Percentiles rank a stretch among this genome's conserved stretches.
Evolutionary conservation across 345 rosid genomes (phyloP).

Genomic region (sweet orange (Citrus sinensis)): DNA sequence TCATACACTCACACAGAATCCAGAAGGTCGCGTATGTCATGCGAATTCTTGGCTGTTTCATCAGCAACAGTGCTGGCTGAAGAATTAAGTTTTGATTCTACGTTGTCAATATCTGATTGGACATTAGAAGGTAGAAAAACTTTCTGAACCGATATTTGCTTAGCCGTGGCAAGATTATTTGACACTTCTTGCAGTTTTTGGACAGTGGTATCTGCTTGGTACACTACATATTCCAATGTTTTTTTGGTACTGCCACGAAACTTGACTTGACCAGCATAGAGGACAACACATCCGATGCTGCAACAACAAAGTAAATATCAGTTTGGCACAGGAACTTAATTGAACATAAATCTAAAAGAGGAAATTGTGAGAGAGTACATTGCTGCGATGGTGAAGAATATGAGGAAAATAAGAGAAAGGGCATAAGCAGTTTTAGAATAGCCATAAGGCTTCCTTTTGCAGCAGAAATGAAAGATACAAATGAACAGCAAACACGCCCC

Average conservation of each 20-base stretch:
- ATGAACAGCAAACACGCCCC: slow-evolving; percentile 56
- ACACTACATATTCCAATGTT: slow-evolving; percentile 70
- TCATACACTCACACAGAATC: slow-evolving; percentile 59
- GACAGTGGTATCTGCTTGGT: slow-evolving; percentile 63
- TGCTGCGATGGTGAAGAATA: slow-evolving; percentile 63
- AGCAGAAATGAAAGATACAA: slow-evolving; percentile 48
- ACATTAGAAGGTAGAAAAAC: slow-evolving; percentile 70
- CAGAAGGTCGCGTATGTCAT: slow-evolving; percentile 56
- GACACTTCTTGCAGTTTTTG: slow-evolving; percentile 64
- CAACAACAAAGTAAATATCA: slow-evolving; percentile 15
- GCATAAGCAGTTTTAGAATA: slow-evolving; percentile 59
- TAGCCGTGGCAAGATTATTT: slow-evolving; percentile 64
- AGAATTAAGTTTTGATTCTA: slow-evolving; percentile 53
- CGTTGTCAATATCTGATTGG: slow-evolving; percentile 83
- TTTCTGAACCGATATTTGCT: slow-evolving; percentile 62
- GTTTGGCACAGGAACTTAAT: neutral
- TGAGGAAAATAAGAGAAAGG: slow-evolving; percentile 65
- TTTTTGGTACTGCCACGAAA: slow-evolving; percentile 62
- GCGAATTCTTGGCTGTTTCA: slow-evolving; percentile 49
- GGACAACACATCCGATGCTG: slow-evolving; percentile 79
- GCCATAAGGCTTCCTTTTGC: slow-evolving; percentile 45
- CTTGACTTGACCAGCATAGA: slow-evolving; percentile 71
- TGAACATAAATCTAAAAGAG: neutral
- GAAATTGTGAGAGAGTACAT: slow-evolving; percentile 35
- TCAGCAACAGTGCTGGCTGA: slow-evolving; percentile 54